A percentile compares a stretch with the other conserved stretches of the same genome.
These are phyloP conservation scores for Diaporthe destruens DNA, from an alignment of 2,329 filamentous ascomycete genomes.

Conservation along the genomic window DNA sequence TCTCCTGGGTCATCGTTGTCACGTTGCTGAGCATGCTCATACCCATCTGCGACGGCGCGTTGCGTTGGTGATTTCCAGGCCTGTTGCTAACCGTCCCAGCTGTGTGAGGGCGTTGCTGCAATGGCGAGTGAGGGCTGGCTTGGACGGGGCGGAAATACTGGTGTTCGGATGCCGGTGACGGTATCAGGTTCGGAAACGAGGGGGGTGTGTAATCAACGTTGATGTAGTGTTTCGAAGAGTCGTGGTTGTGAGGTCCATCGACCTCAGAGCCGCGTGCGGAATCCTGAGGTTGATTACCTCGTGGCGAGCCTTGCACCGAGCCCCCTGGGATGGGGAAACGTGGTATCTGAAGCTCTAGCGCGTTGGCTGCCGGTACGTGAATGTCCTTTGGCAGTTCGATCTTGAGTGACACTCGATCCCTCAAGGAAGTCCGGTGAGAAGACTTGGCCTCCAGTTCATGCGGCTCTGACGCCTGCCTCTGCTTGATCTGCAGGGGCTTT, in stretches of 20 bases:
- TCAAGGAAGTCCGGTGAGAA: conserved; percentile 60
- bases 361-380: conserved; percentile 62
- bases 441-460: conserved; percentile 43
- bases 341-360: conserved; percentile 52
- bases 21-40: conserved; percentile 71
- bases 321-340: conserved; percentile 35
- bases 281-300: conserved; percentile 55
- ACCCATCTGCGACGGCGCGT: conserved; percentile 66
- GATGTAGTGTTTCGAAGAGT: conserved; percentile 44
- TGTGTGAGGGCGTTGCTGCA: conserved; percentile 71
- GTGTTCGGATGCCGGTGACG: conserved; percentile 64
- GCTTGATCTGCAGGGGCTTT: conserved; percentile 38
- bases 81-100: conserved; percentile 55
- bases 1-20: conserved; percentile 60
- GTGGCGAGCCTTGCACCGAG: conserved; percentile 35
- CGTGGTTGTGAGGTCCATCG: conserved; percentile 55
- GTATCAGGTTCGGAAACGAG: conserved; percentile 54
- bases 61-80: conserved; percentile 57
- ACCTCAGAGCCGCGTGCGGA: conserved; percentile 63
- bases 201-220: conserved; percentile 54
- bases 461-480: conserved; percentile 40
- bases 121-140: conserved; percentile 72
- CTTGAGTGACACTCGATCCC: conserved; percentile 67
- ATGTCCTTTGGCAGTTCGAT: conserved; percentile 66
- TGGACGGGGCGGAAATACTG: conserved; percentile 73